Conservation (phyloP, 768 basidiomycete species). For the Leccinum subgranulosum region DNA sequence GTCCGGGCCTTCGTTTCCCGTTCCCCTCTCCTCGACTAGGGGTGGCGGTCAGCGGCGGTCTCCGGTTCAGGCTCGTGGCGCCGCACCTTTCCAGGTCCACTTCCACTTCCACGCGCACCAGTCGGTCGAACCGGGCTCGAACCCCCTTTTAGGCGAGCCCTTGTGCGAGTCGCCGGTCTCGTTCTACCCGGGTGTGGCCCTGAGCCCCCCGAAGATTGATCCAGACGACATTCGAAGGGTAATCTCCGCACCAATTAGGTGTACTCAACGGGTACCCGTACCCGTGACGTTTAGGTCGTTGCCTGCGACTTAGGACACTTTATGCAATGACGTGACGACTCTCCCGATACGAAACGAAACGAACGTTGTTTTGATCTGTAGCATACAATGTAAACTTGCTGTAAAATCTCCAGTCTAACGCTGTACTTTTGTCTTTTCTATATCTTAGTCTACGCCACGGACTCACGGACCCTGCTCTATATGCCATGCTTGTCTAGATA, state of each 20-base stretch:
- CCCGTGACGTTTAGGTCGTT: neutral
- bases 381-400: neutral
- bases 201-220: neutral
- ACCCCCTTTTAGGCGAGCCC: slow-evolving; percentile 6
- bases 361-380: neutral
- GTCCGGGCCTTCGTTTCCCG: slow-evolving; percentile 4
- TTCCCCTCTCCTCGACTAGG: neutral
- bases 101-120: neutral
- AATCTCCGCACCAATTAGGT: neutral
- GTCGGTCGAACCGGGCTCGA: slow-evolving; percentile 1
- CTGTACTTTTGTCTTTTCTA: neutral
- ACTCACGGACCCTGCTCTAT: slow-evolving; percentile 2
- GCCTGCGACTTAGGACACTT: neutral
- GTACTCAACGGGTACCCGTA: neutral
- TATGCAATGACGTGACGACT: neutral
- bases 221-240: neutral
- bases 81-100: neutral
- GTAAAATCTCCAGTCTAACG: neutral
- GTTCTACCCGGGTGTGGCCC: slow-evolving; percentile 1
- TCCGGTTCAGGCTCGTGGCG: neutral
- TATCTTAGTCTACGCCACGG: slow-evolving; percentile 4
- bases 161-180: slow-evolving; percentile 25
- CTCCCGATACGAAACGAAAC: neutral
- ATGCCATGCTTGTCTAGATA: neutral
- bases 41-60: neutral